phyloP scores from a whole-genome alignment of 2,329 filamentous ascomycete species.

The Xylariaceae sp. region DNA sequence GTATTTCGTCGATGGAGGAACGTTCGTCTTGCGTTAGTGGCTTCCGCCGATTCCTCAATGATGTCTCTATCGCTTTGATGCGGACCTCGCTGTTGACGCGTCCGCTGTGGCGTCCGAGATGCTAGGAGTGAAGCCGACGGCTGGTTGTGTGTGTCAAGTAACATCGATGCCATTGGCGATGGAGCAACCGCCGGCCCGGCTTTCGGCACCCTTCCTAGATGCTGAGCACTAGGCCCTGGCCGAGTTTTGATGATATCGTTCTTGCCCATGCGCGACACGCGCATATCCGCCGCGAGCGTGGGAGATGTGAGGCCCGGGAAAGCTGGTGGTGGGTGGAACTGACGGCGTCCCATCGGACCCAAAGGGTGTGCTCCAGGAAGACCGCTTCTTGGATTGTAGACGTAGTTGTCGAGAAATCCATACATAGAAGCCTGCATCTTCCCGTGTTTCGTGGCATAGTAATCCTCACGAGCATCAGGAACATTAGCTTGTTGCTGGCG shows the following conservation, averaged over 20 bases:
- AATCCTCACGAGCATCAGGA: conserved; percentile 78
- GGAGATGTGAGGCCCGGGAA: conserved; percentile 69
- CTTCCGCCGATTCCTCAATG: conserved; percentile 53
- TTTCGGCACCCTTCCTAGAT: conserved; percentile 36
- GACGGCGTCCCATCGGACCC: conserved; percentile 45
- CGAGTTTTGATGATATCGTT: conserved; percentile 42
- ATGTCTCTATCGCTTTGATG: conserved; percentile 47
- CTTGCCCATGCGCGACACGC: conserved; percentile 43
- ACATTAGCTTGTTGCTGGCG: conserved; percentile 33
- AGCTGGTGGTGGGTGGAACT: conserved; percentile 70
- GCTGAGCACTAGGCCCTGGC: conserved; percentile 30
- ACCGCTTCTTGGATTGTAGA: conserved; percentile 66
- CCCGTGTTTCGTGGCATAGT: conserved; percentile 90
- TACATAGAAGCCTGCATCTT: conserved; percentile 99
- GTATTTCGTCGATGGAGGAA: conserved; percentile 31
- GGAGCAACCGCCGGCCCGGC: conserved; percentile 43
- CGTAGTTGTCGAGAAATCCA: conserved; percentile 91
- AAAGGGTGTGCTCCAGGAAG: conserved; percentile 55
- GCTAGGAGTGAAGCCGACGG: conserved; percentile 48
- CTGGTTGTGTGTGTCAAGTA: conserved; percentile 73
- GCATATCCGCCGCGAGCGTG: conserved; percentile 52
- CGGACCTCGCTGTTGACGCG: conserved; percentile 39
- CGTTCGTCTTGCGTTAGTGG: conserved; percentile 29
- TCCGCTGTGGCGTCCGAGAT: conserved; percentile 42
- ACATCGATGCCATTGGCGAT: conserved; percentile 67